phyloP scores from a whole-genome alignment of 148 eudicot species.

The Rhododendron ferrugineum region DNA sequence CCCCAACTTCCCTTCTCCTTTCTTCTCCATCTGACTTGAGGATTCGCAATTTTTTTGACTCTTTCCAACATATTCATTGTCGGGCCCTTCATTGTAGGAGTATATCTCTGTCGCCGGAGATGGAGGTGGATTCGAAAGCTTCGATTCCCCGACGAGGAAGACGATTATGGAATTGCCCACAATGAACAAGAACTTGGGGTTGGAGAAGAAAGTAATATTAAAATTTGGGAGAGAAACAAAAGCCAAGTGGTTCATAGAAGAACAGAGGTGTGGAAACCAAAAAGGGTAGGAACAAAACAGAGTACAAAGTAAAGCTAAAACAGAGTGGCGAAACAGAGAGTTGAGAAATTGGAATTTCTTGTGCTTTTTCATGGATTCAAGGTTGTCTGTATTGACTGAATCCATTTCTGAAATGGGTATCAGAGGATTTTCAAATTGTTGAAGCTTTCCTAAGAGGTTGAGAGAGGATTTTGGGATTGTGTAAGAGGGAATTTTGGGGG shows the following conservation, averaged over 20 bases:
- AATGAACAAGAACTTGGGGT: constrained; percentile 13
- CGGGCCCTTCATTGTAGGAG: neutral
- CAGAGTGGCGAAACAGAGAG: constrained; percentile 7
- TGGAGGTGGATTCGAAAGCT: neutral
- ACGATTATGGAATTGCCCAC: constrained; percentile 8
- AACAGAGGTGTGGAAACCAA: neutral
- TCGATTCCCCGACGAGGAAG: constrained; percentile 8
- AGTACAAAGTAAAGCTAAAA: neutral
- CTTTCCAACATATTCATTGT: neutral
- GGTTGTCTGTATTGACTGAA: neutral
- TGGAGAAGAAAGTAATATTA: neutral
- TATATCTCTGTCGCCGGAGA: neutral
- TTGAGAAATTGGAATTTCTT: neutral
- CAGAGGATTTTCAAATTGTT: neutral
- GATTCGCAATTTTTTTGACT: neutral
- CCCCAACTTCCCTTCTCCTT: neutral
- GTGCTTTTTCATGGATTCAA: neutral
- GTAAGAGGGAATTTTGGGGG: neutral
- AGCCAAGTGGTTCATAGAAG: neutral
- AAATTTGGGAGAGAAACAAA: neutral
- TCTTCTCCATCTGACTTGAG: neutral
- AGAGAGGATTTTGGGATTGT: neutral
- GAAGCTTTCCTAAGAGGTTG: neutral
- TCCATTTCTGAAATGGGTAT: constrained; percentile 10
- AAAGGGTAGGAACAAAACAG: neutral